A percentile compares a stretch with the other conserved stretches of the same genome.
Evolutionary conservation across 768 basidiomycete species (phyloP).

Genomic region (Kwoniella sp.): DNA sequence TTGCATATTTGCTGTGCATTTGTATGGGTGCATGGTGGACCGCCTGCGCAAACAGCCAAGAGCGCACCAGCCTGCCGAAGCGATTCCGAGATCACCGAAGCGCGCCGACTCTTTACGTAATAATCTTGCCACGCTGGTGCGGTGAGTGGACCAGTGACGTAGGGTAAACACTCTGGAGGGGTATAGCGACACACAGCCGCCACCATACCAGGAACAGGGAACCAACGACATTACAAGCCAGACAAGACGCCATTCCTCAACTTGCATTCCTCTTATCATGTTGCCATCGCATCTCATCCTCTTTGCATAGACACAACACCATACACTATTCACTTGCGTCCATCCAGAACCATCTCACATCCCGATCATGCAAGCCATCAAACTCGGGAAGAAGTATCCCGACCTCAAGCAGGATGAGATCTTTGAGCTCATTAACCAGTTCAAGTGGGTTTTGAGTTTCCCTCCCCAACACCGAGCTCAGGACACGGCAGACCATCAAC

Average conservation of each 20-base stretch:
- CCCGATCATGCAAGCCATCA: constrained; percentile 60
- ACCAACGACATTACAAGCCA: too few relatives aligned
- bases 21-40: too few relatives aligned
- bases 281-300: constrained; percentile 1
- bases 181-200: background rate
- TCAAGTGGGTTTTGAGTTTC: constrained; percentile 89
- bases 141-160: background rate
- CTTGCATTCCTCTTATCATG: background rate
- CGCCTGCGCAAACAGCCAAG: too few relatives aligned
- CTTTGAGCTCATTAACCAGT: constrained; percentile 88
- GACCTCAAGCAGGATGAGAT: constrained; percentile 91
- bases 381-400: constrained; percentile 88
- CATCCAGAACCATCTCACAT: background rate
- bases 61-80: background rate
- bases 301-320: background rate
- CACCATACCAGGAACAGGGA: background rate
- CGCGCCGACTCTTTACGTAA: background rate
- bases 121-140: background rate
- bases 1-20: background rate
- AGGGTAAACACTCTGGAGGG: background rate
- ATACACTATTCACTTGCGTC: background rate
- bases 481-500: too few relatives aligned
- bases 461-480: too few relatives aligned
- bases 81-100: background rate
- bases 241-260: constrained; percentile 1